Conservation (phyloP, 108 stramenopile species). For the Nannochloropsis gaditana region DNA sequence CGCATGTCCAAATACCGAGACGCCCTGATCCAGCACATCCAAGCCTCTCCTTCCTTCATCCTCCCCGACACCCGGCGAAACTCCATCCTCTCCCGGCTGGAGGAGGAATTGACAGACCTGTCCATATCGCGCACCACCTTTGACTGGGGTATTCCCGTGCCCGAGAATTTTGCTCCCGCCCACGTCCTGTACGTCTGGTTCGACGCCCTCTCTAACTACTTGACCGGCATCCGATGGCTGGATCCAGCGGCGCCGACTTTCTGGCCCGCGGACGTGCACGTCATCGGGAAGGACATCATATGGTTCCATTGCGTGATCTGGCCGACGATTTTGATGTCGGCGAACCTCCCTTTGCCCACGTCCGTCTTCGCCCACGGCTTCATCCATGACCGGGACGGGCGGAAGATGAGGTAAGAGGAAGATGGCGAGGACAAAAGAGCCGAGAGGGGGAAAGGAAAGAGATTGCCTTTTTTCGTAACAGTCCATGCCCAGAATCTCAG, state of each 20-base stretch:
- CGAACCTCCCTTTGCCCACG: conserved; percentile 76
- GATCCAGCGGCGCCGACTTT: conserved; percentile 60
- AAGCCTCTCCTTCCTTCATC: conserved; percentile 79
- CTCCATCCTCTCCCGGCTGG: conserved; percentile 71
- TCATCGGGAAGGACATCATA: conserved; percentile 97
- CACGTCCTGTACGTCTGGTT: conserved; percentile 99
- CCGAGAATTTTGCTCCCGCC: conserved; percentile 75
- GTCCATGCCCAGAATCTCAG: not conserved
- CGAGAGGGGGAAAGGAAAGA: not conserved
- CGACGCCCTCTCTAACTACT: conserved; percentile 94
- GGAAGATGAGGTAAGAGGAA: conserved; percentile 74
- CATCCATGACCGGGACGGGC: conserved; percentile 88
- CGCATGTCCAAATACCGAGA: conserved; percentile 84
- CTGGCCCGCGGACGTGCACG: conserved; percentile 92
- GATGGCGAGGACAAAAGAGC: not conserved
- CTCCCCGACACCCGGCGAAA: conserved; percentile 78
- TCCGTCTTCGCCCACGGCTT: conserved; percentile 94
- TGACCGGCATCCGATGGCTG: conserved; percentile 79
- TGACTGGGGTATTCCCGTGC: conserved; percentile 89
- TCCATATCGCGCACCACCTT: conserved; percentile 91
- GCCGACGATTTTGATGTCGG: conserved; percentile 96
- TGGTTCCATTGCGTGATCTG: conserved; percentile 99
- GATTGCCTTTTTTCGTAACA: not conserved
- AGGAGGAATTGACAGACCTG: conserved; percentile 77
- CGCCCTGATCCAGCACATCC: conserved; percentile 70